Conservation (phyloP, 441 rosid genomes). For the Euphorbia neoarborescens region DNA sequence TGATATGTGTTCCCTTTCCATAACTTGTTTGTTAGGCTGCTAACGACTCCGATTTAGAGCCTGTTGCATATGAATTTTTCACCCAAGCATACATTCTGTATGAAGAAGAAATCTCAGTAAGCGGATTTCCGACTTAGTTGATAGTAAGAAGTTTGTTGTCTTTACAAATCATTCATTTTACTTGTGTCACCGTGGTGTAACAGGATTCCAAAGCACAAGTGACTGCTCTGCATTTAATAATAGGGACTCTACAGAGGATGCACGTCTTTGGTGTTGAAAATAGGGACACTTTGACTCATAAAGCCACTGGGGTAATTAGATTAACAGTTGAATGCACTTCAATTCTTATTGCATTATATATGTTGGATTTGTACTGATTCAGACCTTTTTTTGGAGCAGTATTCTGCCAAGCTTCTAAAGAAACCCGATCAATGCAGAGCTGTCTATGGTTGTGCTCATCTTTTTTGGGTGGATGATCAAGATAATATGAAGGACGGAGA, state of each 20-base stretch:
- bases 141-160: not conserved
- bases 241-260: constrained; percentile 97
- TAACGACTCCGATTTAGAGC: constrained; percentile 85
- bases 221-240: constrained; percentile 76
- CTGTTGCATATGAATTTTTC: constrained; percentile 94
- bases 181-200: constrained; percentile 19
- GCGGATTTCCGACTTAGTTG: constrained; percentile 22
- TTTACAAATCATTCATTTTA: constrained; percentile 12
- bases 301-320: constrained; percentile 84
- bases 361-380: constrained; percentile 23
- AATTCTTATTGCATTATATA: not conserved
- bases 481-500: constrained; percentile 88
- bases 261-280: constrained; percentile 95
- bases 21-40: constrained; percentile 62
- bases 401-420: constrained; percentile 94
- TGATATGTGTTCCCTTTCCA: constrained; percentile 15
- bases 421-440: constrained; percentile 99
- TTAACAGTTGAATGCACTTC: constrained; percentile 12
- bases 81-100: constrained; percentile 93
- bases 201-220: constrained; percentile 95
- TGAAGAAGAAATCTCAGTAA: constrained; percentile 92
- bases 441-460: constrained; percentile 85
- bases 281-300: constrained; percentile 93
- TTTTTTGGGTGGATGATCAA: constrained; percentile 93
- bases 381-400: constrained; percentile 45